phyloP scores from a whole-genome alignment of 495 filamentous ascomycete genomes.

The Saxispiralis lemnorum region DNA sequence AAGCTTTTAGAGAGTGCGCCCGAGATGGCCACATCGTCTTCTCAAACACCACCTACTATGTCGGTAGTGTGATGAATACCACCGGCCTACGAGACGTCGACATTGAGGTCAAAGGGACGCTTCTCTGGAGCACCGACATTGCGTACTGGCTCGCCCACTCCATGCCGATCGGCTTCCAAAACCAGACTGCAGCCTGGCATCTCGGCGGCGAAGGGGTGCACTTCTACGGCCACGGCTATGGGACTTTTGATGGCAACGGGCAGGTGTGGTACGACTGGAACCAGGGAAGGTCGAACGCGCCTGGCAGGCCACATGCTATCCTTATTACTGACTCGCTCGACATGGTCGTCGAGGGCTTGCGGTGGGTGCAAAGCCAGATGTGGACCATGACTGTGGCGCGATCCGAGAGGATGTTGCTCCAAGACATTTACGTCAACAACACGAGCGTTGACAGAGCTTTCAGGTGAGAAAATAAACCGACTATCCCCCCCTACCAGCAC shows the following conservation, averaged over 20 bases:
- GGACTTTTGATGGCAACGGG: slow-evolving; percentile 32
- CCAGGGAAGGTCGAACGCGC: slow-evolving; percentile 24
- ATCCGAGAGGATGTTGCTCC: slow-evolving; percentile 23
- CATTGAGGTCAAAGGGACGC: slow-evolving; percentile 23
- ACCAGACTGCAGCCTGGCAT: slow-evolving; percentile 30
- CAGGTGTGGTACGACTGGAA: slow-evolving; percentile 29
- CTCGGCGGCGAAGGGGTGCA: slow-evolving; percentile 28
- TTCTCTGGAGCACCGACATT: slow-evolving; percentile 26
- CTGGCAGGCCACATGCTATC: slow-evolving; percentile 29
- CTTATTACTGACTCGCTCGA: slow-evolving; percentile 25
- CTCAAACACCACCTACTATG: slow-evolving; percentile 11
- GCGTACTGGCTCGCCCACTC: slow-evolving; percentile 29
- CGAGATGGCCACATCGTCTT: slow-evolving; percentile 25
- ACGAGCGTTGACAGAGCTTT: not conserved
- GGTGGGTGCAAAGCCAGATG: slow-evolving; percentile 30
- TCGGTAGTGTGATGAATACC: slow-evolving; percentile 18
- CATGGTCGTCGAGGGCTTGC: slow-evolving; percentile 20
- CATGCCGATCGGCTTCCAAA: slow-evolving; percentile 28
- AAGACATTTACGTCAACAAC: slow-evolving; percentile 30
- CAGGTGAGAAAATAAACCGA: too few relatives aligned
- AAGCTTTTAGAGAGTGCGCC: slow-evolving; percentile 28
- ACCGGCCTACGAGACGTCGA: slow-evolving; percentile 27
- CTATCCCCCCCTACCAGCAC: too few relatives aligned
- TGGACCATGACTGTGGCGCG: slow-evolving; percentile 27
- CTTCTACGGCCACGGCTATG: slow-evolving; percentile 19